These are phyloP conservation scores for Carex arenaria DNA, from an alignment of 202 grass and related monocot genomes.

Conservation along the genomic window DNA sequence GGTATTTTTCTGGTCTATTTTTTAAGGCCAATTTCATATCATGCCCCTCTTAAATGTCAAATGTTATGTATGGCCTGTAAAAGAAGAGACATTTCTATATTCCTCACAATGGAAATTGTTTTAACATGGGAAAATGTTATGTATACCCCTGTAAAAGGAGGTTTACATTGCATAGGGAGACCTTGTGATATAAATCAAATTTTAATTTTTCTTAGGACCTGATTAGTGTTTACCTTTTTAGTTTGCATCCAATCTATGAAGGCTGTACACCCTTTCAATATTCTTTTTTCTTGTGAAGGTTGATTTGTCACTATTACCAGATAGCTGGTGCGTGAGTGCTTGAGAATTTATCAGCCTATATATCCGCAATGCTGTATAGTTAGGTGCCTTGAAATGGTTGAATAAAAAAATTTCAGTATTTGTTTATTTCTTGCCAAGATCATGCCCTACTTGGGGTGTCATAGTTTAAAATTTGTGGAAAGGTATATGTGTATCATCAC, in stretches of 20 bases:
- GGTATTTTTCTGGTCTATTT: constrained; percentile 31
- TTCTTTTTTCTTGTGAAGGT: background rate
- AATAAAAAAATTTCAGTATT: background rate
- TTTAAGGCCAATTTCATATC: constrained; percentile 3
- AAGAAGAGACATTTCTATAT: background rate
- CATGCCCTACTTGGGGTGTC: background rate
- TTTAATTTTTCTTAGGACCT: background rate
- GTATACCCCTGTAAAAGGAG: background rate
- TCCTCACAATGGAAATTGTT: background rate
- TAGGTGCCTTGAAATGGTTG: background rate
- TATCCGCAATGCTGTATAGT: background rate
- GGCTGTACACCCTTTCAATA: background rate
- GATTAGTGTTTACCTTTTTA: background rate
- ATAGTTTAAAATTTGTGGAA: background rate
- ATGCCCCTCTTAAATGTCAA: background rate
- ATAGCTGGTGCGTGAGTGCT: background rate
- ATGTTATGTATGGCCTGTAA: background rate
- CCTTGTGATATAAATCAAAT: background rate
- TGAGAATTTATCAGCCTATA: background rate
- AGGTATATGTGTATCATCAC: background rate
- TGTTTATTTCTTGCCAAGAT: background rate
- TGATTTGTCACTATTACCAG: background rate
- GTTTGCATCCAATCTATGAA: background rate
- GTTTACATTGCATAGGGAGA: background rate
- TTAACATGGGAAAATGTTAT: background rate